Evolutionary conservation across 306 rosid species (phyloP).

Genomic region (Prunus davidiana): DNA sequence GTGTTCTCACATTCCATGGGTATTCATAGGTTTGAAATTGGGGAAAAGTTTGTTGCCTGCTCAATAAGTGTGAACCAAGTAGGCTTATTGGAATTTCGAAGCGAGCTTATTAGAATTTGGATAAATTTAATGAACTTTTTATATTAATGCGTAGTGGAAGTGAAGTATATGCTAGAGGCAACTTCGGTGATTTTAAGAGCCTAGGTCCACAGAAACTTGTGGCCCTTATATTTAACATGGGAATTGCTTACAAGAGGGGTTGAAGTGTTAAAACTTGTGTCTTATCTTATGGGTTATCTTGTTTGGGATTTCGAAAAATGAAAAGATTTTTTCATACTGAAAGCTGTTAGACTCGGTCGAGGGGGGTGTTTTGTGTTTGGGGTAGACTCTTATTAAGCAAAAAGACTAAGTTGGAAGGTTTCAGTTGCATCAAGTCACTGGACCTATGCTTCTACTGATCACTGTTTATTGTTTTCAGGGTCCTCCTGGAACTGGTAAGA

Average conservation of each 20-base stretch:
- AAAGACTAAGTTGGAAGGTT: neutral
- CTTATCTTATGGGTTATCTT: too few relatives aligned
- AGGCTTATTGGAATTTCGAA: neutral
- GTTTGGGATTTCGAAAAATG: neutral
- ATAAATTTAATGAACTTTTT: neutral
- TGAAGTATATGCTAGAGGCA: neutral
- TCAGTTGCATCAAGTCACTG: neutral
- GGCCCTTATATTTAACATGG: neutral
- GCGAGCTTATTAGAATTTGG: too few relatives aligned
- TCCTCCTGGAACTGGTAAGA: slow-evolving; percentile 96
- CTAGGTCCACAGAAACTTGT: neutral
- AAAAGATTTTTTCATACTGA: neutral
- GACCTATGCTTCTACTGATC: slow-evolving; percentile 14
- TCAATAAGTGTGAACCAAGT: neutral
- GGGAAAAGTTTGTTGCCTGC: neutral
- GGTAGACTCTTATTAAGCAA: neutral
- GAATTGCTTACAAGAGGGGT: neutral
- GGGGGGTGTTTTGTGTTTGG: neutral
- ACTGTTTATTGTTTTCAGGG: slow-evolving; percentile 48
- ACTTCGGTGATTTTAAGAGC: neutral
- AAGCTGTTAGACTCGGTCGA: neutral
- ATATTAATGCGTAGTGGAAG: neutral
- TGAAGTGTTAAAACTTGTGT: neutral
- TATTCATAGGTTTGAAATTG: neutral
- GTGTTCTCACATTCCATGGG: neutral